A percentile compares a stretch with the other conserved stretches of the same genome.
Evolutionary conservation across 768 basidiomycete genomes (phyloP).

Genomic region (Leccinum sublutescens): DNA sequence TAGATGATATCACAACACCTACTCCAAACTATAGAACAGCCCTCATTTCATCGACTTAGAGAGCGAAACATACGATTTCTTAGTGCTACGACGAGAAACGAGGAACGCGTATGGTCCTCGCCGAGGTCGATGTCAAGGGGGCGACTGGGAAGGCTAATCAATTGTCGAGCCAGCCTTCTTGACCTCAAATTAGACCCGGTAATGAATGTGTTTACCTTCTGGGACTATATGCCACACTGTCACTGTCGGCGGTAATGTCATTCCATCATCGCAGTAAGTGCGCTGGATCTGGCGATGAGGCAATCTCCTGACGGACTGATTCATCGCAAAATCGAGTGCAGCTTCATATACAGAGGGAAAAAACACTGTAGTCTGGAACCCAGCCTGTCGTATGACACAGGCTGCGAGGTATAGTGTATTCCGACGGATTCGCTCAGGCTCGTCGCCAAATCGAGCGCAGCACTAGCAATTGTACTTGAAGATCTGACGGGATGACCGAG

Average conservation of each 20-base stretch:
- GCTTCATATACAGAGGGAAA: background rate
- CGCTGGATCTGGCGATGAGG: background rate
- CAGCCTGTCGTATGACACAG: too few species aligned
- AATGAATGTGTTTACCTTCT: background rate
- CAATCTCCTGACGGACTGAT: background rate
- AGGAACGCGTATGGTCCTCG: background rate
- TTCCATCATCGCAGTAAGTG: background rate
- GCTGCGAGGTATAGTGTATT: too few species aligned
- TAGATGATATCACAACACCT: too few species aligned
- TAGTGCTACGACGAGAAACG: background rate
- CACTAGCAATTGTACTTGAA: too few species aligned
- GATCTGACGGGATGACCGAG: background rate
- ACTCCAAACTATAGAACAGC: too few species aligned
- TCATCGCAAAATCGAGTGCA: background rate
- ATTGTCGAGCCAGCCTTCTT: background rate
- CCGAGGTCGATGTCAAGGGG: background rate
- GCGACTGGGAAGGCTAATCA: background rate
- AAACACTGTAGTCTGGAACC: too few species aligned
- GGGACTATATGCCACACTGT: too few species aligned
- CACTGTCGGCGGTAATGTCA: background rate
- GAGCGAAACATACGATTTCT: background rate
- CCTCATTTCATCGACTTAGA: too few species aligned
- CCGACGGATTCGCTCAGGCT: too few species aligned
- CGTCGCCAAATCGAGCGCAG: too few species aligned
- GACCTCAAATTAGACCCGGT: background rate